Percentiles rank a stretch among this genome's conserved stretches.
These are phyloP conservation scores for Xylaria sp. DNA, from an alignment of 2,329 filamentous ascomycete species.

Conservation along the genomic window DNA sequence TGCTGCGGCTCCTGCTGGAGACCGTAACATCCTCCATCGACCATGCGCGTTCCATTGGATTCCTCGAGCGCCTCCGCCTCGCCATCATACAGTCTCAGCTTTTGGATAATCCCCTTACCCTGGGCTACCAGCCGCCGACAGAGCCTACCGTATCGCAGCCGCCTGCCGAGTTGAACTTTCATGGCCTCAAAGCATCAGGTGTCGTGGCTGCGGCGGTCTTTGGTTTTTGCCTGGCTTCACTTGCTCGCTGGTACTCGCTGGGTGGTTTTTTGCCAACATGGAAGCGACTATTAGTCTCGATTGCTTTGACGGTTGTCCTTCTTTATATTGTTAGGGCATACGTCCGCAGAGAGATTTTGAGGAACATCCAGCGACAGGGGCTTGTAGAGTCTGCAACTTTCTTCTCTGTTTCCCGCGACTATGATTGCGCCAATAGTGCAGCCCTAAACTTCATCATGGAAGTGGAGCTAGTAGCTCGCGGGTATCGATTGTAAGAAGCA, in stretches of 20 bases:
- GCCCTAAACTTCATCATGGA: conserved; percentile 52
- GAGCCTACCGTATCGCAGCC: conserved; percentile 40
- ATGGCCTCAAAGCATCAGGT: conserved; percentile 48
- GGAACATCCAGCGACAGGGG: conserved; percentile 49
- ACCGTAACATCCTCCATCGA: conserved; percentile 51
- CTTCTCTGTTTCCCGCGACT: conserved; percentile 48
- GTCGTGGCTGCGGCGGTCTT: conserved; percentile 48
- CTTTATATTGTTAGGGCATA: conserved; percentile 45
- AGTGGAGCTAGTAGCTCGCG: conserved; percentile 50
- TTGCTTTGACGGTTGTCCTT: conserved; percentile 38
- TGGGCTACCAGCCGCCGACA: conserved; percentile 43
- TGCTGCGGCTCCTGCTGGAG: conserved; percentile 45
- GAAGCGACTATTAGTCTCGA: conserved; percentile 44
- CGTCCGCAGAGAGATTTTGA: conserved; percentile 48
- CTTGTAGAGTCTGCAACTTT: conserved; percentile 47
- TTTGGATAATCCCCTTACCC: conserved; percentile 48
- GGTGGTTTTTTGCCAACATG: conserved; percentile 47
- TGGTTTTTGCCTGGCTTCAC: conserved; percentile 46
- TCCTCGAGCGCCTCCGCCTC: conserved; percentile 51
- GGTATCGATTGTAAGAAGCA: conserved; percentile 49
- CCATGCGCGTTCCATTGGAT: conserved; percentile 48
- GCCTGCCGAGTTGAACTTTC: conserved; percentile 41
- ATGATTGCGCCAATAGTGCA: conserved; percentile 50
- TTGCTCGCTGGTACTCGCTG: conserved; percentile 47
- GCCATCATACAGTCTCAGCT: conserved; percentile 51